These are phyloP conservation scores for Colletotrichum sp. DNA, from an alignment of 2,329 filamentous ascomycete species.

Conservation along the genomic window DNA sequence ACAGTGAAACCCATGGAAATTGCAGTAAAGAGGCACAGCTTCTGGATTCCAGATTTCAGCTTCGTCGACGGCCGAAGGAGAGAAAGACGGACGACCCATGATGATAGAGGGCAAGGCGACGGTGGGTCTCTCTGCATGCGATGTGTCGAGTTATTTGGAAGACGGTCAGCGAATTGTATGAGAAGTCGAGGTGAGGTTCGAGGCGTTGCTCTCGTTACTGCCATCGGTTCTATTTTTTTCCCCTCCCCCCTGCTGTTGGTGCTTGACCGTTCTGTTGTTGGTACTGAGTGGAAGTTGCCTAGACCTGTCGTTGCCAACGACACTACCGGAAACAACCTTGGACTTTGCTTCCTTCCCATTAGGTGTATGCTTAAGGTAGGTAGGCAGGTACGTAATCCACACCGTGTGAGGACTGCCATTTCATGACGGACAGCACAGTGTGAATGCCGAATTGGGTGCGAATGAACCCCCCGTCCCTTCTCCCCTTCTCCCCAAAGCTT, in stretches of 20 bases:
- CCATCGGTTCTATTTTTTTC: neutral
- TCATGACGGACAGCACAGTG: neutral
- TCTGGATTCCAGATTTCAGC: neutral
- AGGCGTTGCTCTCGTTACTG: neutral
- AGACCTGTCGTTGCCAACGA: neutral
- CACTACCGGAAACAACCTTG: neutral
- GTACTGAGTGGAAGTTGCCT: neutral
- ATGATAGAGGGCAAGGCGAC: neutral
- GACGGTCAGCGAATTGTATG: neutral
- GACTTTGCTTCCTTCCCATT: neutral
- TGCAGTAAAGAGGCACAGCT: neutral
- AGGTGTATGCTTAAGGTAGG: neutral
- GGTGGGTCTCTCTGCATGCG: neutral
- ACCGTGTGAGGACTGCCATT: neutral
- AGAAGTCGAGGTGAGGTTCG: neutral
- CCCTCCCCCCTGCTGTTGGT: neutral
- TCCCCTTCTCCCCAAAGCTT: neutral
- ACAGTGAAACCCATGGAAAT: neutral
- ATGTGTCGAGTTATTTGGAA: neutral
- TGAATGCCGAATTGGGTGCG: neutral
- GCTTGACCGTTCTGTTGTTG: neutral
- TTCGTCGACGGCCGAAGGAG: neutral
- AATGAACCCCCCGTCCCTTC: neutral
- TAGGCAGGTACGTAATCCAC: neutral
- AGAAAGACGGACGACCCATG: neutral